Conservation (phyloP, 768 basidiomycete genomes). For the Boletus rubroflammeus region DNA sequence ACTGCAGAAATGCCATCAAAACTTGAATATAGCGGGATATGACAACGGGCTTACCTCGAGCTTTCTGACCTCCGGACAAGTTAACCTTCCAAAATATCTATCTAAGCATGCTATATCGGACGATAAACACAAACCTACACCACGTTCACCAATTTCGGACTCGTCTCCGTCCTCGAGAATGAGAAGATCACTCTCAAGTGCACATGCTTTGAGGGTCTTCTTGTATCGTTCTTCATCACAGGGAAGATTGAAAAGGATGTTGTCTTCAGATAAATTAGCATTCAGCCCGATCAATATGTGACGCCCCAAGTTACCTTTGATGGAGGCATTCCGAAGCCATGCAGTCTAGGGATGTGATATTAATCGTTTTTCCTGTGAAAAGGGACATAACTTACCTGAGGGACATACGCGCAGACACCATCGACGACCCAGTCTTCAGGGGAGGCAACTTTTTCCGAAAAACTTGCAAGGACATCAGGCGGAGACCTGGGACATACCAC, state of each 20-base stretch:
- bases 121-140: slow-evolving; percentile 39
- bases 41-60: slow-evolving; percentile 44
- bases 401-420: slow-evolving; percentile 84
- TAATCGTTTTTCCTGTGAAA: slow-evolving; percentile 1
- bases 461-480: slow-evolving; percentile 69
- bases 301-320: slow-evolving; percentile 20
- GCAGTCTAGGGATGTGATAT: slow-evolving; percentile 37
- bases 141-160: slow-evolving; percentile 84
- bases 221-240: slow-evolving; percentile 70
- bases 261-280: slow-evolving; percentile 37
- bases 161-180: slow-evolving; percentile 88
- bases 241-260: slow-evolving; percentile 80
- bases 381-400: slow-evolving; percentile 46
- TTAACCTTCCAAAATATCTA: slow-evolving; percentile 22
- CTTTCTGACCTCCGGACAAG: slow-evolving; percentile 59
- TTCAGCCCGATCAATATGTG: slow-evolving; percentile 36
- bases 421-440: slow-evolving; percentile 72
- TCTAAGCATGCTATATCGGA: background rate
- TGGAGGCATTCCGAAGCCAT: slow-evolving; percentile 72
- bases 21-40: background rate
- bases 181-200: slow-evolving; percentile 68
- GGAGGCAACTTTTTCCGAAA: slow-evolving; percentile 39
- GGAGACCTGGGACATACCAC: slow-evolving; percentile 81
- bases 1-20: slow-evolving; percentile 37
- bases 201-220: slow-evolving; percentile 73